Conservation (phyloP, 108 stramenopile species). For the Cyclotella kingstonii region DNA sequence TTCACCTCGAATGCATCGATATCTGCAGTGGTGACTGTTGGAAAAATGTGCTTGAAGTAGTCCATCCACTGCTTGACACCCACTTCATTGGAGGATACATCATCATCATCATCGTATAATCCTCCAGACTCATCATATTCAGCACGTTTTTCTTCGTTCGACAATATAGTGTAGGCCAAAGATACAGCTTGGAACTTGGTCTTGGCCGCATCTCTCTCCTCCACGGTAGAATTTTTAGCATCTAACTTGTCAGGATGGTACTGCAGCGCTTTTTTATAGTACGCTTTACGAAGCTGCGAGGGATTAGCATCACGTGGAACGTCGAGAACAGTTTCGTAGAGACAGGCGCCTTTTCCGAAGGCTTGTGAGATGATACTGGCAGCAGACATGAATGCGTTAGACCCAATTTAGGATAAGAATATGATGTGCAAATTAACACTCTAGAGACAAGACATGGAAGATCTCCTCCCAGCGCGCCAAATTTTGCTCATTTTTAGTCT, state of each 20-base stretch:
- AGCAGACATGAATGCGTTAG: conserved; percentile 35
- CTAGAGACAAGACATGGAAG: too few species aligned
- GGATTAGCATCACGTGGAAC: conserved; percentile 42
- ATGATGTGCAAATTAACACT: too few species aligned
- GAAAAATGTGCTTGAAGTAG: conserved; percentile 78
- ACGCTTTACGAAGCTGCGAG: conserved; percentile 76
- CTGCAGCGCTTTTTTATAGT: conserved; percentile 63
- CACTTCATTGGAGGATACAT: conserved; percentile 30
- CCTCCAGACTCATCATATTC: conserved; percentile 72
- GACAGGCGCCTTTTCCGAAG: conserved; percentile 63
- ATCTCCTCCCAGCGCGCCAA: too few species aligned
- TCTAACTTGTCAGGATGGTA: conserved; percentile 79
- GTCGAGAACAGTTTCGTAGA: conserved; percentile 63
- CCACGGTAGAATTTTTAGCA: conserved; percentile 2
- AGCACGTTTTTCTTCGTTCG: conserved; percentile 37
- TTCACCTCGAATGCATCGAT: conserved; percentile 78
- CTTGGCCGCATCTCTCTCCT: conserved; percentile 34
- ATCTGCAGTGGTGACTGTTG: conserved; percentile 61
- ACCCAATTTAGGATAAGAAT: too few species aligned
- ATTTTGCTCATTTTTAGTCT: too few species aligned
- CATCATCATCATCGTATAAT: conserved; percentile 55
- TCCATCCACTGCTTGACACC: conserved; percentile 45
- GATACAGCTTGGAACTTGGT: conserved; percentile 44
- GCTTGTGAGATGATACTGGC: conserved; percentile 47
- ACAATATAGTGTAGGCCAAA: conserved; percentile 43